Conservation (phyloP, 768 basidiomycete genomes). For the Ramaria sp. region DNA sequence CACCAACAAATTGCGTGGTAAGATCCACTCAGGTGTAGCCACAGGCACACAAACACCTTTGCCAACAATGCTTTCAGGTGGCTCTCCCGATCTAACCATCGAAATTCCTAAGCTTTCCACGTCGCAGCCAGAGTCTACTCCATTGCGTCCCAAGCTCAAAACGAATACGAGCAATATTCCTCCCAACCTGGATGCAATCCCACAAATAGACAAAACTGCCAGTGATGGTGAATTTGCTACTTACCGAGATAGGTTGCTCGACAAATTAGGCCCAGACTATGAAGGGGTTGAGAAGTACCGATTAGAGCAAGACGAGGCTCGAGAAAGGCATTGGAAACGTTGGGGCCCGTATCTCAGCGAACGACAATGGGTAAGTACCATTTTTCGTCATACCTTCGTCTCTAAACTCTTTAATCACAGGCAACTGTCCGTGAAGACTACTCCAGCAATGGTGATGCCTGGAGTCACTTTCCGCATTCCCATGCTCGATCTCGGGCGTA, state of each 20-base stretch:
- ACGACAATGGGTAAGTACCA: constrained; percentile 80
- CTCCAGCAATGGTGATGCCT: constrained; percentile 90
- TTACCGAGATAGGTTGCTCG: constrained; percentile 57
- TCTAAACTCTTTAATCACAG: constrained; percentile 29
- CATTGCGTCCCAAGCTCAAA: not conserved
- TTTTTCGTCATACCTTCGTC: not conserved
- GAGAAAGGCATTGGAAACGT: constrained; percentile 89
- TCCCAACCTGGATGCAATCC: not conserved
- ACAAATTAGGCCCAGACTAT: constrained; percentile 59
- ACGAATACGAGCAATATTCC: not conserved
- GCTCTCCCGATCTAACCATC: constrained; percentile 12
- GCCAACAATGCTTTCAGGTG: not conserved
- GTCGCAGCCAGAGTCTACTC: not conserved
- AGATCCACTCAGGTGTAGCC: constrained; percentile 5
- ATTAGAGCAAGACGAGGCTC: constrained; percentile 70
- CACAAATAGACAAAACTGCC: constrained; percentile 12
- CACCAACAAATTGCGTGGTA: not conserved
- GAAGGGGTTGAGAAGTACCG: constrained; percentile 75
- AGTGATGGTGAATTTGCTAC: constrained; percentile 11
- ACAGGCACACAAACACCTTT: not conserved
- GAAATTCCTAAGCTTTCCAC: constrained; percentile 11
- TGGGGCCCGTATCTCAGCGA: constrained; percentile 99
- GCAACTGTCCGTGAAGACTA: constrained; percentile 99
- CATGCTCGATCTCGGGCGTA: constrained; percentile 91
- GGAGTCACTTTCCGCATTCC: constrained; percentile 91